Evolutionary conservation across 805 yeast species (phyloP), one percentile per base, ranked within the genome.

Genomic region (Hanseniaspora pseudoguilliermondii): DNA sequence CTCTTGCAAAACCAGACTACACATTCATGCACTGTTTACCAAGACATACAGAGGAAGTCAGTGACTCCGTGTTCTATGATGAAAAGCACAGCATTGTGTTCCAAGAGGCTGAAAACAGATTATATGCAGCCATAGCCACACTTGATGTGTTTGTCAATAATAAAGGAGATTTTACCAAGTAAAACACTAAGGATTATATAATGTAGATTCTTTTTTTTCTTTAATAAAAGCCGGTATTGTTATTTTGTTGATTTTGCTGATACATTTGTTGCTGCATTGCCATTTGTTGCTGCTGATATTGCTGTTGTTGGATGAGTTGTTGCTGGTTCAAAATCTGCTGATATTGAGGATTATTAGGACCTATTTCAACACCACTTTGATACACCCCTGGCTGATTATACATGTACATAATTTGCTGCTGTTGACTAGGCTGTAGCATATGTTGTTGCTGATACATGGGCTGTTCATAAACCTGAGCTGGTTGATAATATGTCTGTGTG

Each of bases 21-120:
- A 87, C 81, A 68, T 93, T 93, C 71, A 90, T 93, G 97, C 98
- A 93, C 69, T 93, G 98, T 70, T 75, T 93, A 62, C 98, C 98
- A 60, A 83, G 98, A 71, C 96, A 93, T 63, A 78, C 80, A 29
- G 96, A 90, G 69, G 98, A 93, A 71, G 98, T 93, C 39, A 78
- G 81, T 40, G 98, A 93, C 68, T 95, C 85, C 47, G 93, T 93
- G 1, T 93, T 93, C 67, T 91, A 91, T 72, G 74, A 89, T 54
- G 32, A 55, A 47, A 81, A 81, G 36, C 77, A 80, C 62, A 87
- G 96, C 2, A 71, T 93, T 57, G 98, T 93, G 3, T 93, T 93
- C 70, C 84, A 82, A 62, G 97, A 93, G 73, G 98, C 96, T 48
- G 98, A 93, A 73, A 93, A 93, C 72, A 79, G 98, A 69, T 72